Base-by-base conservation (phyloP, 495 filamentous ascomycete species). In the Letharia lupina region DNA sequence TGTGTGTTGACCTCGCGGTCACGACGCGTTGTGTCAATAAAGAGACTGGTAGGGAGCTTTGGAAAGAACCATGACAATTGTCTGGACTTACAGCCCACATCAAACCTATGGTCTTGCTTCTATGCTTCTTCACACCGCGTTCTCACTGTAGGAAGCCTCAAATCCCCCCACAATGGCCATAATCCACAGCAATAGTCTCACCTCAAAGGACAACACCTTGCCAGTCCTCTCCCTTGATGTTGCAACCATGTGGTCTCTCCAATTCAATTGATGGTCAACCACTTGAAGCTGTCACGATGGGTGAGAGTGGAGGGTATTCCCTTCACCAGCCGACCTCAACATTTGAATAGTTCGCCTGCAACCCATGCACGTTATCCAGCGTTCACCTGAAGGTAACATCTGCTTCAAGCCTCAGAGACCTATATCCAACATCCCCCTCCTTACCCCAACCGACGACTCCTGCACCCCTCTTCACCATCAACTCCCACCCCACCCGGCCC, bases 261-360 rank as follows among this genome's bases (percentile, higher is more conserved):
- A 88, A 91, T 70, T 71, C 86, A 12, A 63, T 90, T 20, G 88
- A 91, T 70, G 88, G 88, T 23, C 77, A 83, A 52, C 68, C 90
- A 3, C 82, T 88, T 63, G 67, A 72, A 71, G 74, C 47, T 61
- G 70, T 67, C 20, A 67, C 42, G 20, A 39, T 23, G 3, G 31
- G 47, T 33, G n/a, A 15, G 10, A 45, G n/a, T 8, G 35, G 44
- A 31, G 39, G 20, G 13, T 10, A 12, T 12, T 18, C 45, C 16
- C 39, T 40, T 42, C 1, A 16, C 23, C 35, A 65, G 28, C 47
- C 28, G 28, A 18, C 9, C 15, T 33, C n/a, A 15, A 28, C 2
- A 0, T 66, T 54, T 23, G 64, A 61, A 60, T 18, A 2, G 13
- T 52, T 66, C 15, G 64, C 64, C 41, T 20, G 31, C 52, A 18